These are phyloP conservation scores for Fusarium bactridioides DNA, from an alignment of 2,329 filamentous ascomycete species.

Conservation along the genomic window DNA sequence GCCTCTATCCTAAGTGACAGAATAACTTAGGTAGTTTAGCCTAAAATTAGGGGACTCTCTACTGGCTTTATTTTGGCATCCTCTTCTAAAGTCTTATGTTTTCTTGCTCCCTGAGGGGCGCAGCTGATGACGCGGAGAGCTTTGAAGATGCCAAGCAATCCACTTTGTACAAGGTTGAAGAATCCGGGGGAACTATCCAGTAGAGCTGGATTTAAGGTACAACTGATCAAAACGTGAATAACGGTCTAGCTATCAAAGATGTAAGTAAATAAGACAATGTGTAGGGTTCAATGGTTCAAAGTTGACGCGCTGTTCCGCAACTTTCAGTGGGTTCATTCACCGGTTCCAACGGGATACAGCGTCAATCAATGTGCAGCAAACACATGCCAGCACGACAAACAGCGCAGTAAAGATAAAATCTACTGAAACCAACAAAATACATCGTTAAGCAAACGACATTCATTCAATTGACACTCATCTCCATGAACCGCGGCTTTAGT, in stretches of 20 bases:
- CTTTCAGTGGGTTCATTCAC: neutral
- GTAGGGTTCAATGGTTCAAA: neutral
- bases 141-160: constrained; percentile 15
- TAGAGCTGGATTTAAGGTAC: neutral
- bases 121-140: constrained; percentile 28
- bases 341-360: neutral
- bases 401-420: neutral
- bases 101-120: neutral
- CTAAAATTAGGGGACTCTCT: rapidly evolving
- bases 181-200: neutral
- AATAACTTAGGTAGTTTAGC: neutral
- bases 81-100: neutral
- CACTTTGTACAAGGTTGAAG: neutral
- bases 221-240: neutral
- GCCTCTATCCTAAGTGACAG: neutral
- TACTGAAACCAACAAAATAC: neutral
- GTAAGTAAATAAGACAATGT: neutral
- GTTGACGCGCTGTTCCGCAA: neutral
- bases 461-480: neutral
- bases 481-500: neutral
- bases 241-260: neutral
- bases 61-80: rapidly evolving
- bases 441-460: neutral
- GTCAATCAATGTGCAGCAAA: neutral
- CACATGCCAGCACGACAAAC: neutral